Conservation (phyloP, 495 filamentous ascomycete genomes). For the Pyronema omphalodes region DNA sequence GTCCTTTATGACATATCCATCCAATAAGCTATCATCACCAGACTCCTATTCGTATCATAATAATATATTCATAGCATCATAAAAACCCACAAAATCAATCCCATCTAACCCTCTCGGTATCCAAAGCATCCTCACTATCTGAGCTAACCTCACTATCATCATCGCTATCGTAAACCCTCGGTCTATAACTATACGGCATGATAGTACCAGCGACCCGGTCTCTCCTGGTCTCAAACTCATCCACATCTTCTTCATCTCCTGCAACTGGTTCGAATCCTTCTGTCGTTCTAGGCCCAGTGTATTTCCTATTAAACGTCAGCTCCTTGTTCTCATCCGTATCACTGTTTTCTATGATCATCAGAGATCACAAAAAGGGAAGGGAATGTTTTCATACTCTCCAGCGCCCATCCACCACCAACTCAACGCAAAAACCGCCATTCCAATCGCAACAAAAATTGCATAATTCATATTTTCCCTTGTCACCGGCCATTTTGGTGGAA, state of each 20-base stretch:
- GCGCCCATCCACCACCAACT: conserved; percentile 49
- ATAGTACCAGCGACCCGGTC: neutral
- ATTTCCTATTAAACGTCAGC: conserved; percentile 26
- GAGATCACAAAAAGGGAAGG: neutral
- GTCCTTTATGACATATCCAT: no score
- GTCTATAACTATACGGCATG: no score
- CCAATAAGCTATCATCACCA: no score
- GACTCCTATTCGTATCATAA: no score
- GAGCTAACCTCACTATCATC: no score
- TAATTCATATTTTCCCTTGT: conserved; percentile 55
- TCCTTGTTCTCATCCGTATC: conserved; percentile 1
- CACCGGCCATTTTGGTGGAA: conserved; percentile 42
- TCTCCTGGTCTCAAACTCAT: neutral
- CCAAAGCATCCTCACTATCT: no score
- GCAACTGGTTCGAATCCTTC: conserved; percentile 26
- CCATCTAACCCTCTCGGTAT: no score
- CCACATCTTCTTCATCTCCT: conserved; percentile 6
- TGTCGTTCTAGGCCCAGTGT: conserved; percentile 38
- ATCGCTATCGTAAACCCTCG: no score
- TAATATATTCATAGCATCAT: no score
- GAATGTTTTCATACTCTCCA: conserved; percentile 30
- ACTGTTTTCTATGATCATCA: neutral
- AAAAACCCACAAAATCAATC: no score
- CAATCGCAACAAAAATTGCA: conserved; percentile 43
- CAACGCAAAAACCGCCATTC: conserved; percentile 42